These are phyloP conservation scores for Rhizoclosmatium globosum DNA, from an alignment of 192 early-diverging fungal genomes.

Conservation along the genomic window DNA sequence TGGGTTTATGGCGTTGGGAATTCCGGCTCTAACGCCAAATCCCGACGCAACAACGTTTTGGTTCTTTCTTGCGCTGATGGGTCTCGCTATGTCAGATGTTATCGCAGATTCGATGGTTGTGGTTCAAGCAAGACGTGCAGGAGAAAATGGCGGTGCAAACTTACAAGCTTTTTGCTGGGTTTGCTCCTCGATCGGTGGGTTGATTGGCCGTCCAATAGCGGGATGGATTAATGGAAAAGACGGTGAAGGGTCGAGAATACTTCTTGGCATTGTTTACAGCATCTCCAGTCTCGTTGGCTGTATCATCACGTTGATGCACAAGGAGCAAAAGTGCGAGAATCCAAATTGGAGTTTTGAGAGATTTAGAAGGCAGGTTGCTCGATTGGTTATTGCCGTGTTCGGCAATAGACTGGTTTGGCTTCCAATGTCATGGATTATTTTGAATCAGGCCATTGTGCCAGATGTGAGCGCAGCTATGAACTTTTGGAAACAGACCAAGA, in stretches of 20 bases:
- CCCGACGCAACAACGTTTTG: slow-evolving; percentile 33
- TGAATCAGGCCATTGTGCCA: slow-evolving; percentile 38
- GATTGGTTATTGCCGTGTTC: slow-evolving; percentile 24
- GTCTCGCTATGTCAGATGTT: slow-evolving; percentile 45
- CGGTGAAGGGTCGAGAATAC: slow-evolving; percentile 19
- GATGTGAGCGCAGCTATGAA: slow-evolving; percentile 41
- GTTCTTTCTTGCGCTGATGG: slow-evolving; percentile 41
- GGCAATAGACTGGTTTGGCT: slow-evolving; percentile 35
- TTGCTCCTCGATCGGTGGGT: slow-evolving; percentile 20
- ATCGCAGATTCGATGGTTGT: slow-evolving; percentile 46
- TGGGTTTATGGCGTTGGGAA: slow-evolving; percentile 26
- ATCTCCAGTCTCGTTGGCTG: slow-evolving; percentile 7
- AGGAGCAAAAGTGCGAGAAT: slow-evolving; percentile 11
- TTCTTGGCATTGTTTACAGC: slow-evolving; percentile 32
- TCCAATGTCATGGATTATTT: slow-evolving; percentile 35
- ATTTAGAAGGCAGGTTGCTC: slow-evolving; percentile 1
- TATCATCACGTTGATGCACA: slow-evolving; percentile 20
- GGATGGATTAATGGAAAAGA: slow-evolving; percentile 39
- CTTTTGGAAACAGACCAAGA: slow-evolving; percentile 34
- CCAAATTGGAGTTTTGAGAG: slow-evolving; percentile 11
- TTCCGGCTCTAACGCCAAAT: slow-evolving; percentile 3
- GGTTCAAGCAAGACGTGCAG: slow-evolving; percentile 21
- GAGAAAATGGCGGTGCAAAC: slow-evolving; percentile 34
- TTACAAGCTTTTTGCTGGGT: slow-evolving; percentile 42
- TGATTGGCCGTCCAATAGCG: slow-evolving; percentile 38